These are phyloP conservation scores for Lomentospora prolificans DNA, from an alignment of 2,329 filamentous ascomycete species.

Conservation along the genomic window DNA sequence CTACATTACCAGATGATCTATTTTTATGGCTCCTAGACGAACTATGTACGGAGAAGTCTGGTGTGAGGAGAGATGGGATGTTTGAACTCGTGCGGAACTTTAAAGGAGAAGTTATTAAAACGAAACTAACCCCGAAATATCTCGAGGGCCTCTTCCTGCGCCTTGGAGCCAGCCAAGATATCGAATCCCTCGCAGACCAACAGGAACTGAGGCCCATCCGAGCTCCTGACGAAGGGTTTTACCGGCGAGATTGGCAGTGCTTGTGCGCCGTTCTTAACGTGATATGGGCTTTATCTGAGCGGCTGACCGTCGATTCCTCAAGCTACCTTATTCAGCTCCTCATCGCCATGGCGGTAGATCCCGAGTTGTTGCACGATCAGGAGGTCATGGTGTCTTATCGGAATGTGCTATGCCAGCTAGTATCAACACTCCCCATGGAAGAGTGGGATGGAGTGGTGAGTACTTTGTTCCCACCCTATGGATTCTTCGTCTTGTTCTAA, in stretches of 20 bases:
- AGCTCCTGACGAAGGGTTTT: conserved; percentile 20
- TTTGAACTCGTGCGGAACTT: conserved; percentile 46
- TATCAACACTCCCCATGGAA: background rate
- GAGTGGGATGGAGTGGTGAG: conserved; percentile 4
- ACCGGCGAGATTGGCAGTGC: conserved; percentile 34
- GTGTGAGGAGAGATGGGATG: conserved; percentile 13
- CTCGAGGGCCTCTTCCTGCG: conserved; percentile 44
- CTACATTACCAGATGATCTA: conserved; percentile 48
- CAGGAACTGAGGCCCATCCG: conserved; percentile 14
- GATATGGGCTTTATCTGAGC: conserved; percentile 25
- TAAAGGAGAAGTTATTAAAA: conserved; percentile 45
- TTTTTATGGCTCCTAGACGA: conserved; percentile 57
- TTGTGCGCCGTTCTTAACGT: conserved; percentile 34
- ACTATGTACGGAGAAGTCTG: conserved; percentile 37
- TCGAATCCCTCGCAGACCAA: conserved; percentile 19
- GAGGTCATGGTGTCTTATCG: conserved; percentile 24
- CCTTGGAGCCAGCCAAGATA: conserved; percentile 45
- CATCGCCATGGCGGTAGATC: conserved; percentile 45
- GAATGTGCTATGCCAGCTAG: background rate
- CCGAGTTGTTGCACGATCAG: conserved; percentile 6
- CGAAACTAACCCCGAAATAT: conserved; percentile 33
- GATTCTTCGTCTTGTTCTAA: background rate
- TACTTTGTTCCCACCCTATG: background rate
- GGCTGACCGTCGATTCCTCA: conserved; percentile 23
- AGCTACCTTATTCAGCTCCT: conserved; percentile 35